Evolutionary conservation across 2,329 filamentous ascomycete species (phyloP).

Genomic region (Teratosphaeria viscida): DNA sequence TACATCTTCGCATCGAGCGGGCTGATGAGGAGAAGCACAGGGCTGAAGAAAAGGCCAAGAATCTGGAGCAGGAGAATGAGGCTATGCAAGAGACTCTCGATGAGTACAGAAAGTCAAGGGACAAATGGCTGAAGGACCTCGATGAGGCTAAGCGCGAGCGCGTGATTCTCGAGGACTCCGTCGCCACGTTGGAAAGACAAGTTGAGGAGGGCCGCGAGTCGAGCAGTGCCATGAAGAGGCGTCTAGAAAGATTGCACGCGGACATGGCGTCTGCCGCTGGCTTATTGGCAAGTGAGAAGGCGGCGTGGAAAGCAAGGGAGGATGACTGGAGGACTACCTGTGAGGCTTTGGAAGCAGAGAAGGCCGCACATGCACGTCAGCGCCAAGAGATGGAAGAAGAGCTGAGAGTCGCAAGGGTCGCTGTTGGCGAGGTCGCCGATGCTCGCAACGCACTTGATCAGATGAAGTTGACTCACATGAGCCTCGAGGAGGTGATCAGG

Average conservation of each 20-base stretch:
- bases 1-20: conserved; percentile 29
- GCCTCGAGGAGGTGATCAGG: conserved; percentile 19
- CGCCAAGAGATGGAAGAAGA: conserved; percentile 37
- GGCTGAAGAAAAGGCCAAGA: conserved; percentile 17
- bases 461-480: conserved; percentile 14
- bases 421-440: conserved; percentile 68
- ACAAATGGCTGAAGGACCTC: conserved; percentile 49
- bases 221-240: conserved; percentile 53
- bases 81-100: conserved; percentile 51
- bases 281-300: conserved; percentile 74
- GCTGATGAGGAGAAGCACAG: conserved; percentile 21
- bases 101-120: conserved; percentile 52
- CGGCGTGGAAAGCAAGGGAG: conserved; percentile 60
- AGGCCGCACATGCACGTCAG: conserved; percentile 35
- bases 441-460: conserved; percentile 61
- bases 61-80: conserved; percentile 49
- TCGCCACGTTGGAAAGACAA: conserved; percentile 70
- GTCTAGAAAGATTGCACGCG: conserved; percentile 75
- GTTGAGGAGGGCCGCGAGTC: conserved; percentile 65
- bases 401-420: conserved; percentile 33
- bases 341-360: conserved; percentile 44
- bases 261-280: conserved; percentile 73
- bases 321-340: conserved; percentile 46
- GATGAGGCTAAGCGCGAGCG: conserved; percentile 51
- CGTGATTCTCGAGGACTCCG: conserved; percentile 50